Evolutionary conservation across 139 green algal species (phyloP).

Genomic region (Yamagishiella unicocca): DNA sequence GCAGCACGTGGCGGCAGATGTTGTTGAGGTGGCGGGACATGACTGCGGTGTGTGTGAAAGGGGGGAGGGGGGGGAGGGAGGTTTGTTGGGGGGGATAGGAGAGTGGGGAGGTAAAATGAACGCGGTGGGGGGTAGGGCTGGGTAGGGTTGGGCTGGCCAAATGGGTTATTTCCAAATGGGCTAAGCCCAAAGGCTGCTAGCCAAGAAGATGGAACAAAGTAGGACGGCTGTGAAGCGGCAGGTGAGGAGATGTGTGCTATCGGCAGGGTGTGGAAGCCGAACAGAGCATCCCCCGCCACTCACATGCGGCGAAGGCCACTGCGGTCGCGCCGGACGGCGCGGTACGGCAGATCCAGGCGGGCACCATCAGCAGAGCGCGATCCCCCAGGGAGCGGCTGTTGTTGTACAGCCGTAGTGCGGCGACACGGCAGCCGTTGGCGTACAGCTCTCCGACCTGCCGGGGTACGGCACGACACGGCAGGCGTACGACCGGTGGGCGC

Average conservation of each 20-base stretch:
- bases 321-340: constrained; percentile 27
- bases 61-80: background rate
- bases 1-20: constrained; percentile 39
- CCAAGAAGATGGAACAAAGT: too few species aligned
- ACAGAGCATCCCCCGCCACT: background rate
- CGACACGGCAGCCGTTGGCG: constrained; percentile 31
- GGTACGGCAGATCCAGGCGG: constrained; percentile 25
- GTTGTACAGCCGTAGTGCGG: constrained; percentile 38
- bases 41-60: background rate
- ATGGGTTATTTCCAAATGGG: too few species aligned
- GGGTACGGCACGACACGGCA: too few species aligned
- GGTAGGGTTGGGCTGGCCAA: too few species aligned
- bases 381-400: constrained; percentile 36
- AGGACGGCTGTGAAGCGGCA: too few species aligned
- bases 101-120: too few species aligned
- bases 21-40: constrained; percentile 37
- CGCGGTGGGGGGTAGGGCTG: too few species aligned
- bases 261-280: background rate
- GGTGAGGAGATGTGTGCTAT: background rate
- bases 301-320: constrained; percentile 9
- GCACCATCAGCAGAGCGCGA: constrained; percentile 16
- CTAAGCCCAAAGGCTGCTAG: too few species aligned
- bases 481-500: too few species aligned
- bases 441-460: constrained; percentile 25
- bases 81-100: too few species aligned